Percentiles rank a stretch among this genome's conserved stretches.
phyloP scores from a whole-genome alignment of 352 stramenopile species.

The Pythium vanterpoolii region DNA sequence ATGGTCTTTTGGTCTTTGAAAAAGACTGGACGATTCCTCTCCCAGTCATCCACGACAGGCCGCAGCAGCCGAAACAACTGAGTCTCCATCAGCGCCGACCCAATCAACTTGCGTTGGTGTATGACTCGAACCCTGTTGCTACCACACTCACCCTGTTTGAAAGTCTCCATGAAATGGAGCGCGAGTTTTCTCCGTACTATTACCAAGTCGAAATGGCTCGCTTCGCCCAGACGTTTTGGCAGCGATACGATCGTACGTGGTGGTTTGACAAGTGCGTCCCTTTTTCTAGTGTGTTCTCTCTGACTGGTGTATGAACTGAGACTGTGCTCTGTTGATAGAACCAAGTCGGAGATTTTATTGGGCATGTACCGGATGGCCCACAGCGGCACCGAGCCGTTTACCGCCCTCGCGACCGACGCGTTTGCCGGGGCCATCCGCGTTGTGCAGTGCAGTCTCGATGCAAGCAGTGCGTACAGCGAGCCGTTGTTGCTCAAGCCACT shows the following conservation, averaged over 20 bases:
- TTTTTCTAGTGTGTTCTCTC: neutral
- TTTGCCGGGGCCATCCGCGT: slow-evolving; percentile 63
- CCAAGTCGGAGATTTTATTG: slow-evolving; percentile 51
- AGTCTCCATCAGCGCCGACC: slow-evolving; percentile 21
- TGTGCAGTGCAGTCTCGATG: slow-evolving; percentile 52
- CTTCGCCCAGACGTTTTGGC: slow-evolving; percentile 71
- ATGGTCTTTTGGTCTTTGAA: slow-evolving; percentile 18
- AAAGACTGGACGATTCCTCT: slow-evolving; percentile 24
- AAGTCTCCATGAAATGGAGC: slow-evolving; percentile 31
- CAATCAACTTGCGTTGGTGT: slow-evolving; percentile 27
- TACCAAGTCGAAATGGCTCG: slow-evolving; percentile 61
- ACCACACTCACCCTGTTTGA: slow-evolving; percentile 25
- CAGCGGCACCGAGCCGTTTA: slow-evolving; percentile 36
- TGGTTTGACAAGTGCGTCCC: slow-evolving; percentile 73
- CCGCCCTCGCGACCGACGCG: slow-evolving; percentile 37
- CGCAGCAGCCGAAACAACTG: slow-evolving; percentile 5
- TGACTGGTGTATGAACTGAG: neutral
- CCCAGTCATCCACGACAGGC: slow-evolving; percentile 26
- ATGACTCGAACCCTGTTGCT: no score
- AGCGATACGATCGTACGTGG: slow-evolving; percentile 71
- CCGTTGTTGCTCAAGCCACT: slow-evolving; percentile 50
- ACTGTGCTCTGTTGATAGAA: slow-evolving; percentile 23
- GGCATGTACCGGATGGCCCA: slow-evolving; percentile 65
- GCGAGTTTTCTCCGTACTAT: slow-evolving; percentile 46
- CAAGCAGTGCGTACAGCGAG: slow-evolving; percentile 41